Conservation (phyloP, 116 monocot species). For the Zostera marina region DNA sequence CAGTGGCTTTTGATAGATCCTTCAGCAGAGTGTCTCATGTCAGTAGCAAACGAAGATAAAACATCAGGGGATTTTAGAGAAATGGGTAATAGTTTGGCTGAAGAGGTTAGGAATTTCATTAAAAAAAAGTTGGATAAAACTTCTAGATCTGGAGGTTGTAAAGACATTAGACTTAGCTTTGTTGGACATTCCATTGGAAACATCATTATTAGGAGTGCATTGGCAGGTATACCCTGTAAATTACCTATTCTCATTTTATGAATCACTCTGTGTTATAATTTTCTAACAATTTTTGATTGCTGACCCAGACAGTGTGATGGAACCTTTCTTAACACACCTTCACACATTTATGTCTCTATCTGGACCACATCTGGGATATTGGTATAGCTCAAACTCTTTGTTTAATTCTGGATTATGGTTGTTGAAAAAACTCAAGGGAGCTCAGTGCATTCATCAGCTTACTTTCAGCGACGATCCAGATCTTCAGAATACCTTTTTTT, state of each 20-base stretch:
- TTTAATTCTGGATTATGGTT: conserved; percentile 98
- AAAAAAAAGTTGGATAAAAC: conserved; percentile 59
- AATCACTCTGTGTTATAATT: not conserved
- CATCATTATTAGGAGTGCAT: conserved; percentile 84
- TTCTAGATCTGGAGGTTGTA: conserved; percentile 60
- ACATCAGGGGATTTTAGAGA: conserved; percentile 86
- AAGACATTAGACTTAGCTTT: conserved; percentile 80
- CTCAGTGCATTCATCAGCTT: conserved; percentile 87
- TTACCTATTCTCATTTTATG: not conserved
- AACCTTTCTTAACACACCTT: conserved; percentile 56
- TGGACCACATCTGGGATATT: conserved; percentile 86
- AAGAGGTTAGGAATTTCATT: conserved; percentile 55
- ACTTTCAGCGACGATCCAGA: conserved; percentile 77
- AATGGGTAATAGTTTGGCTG: conserved; percentile 89
- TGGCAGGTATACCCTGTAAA: conserved; percentile 28
- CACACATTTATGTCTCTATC: conserved; percentile 84
- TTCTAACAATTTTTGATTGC: conserved; percentile 1
- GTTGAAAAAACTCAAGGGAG: conserved; percentile 70
- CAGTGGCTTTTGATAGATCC: conserved; percentile 98
- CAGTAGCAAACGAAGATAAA: conserved; percentile 87
- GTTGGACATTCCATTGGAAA: conserved; percentile 99
- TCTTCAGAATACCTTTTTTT: conserved; percentile 84
- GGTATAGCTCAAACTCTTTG: conserved; percentile 89
- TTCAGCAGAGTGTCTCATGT: conserved; percentile 85
- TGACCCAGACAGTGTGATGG: conserved; percentile 47